Evolutionary conservation across 2,329 filamentous ascomycete genomes (phyloP), one percentile per base, ranked within the genome.

Genomic region (Trichoderma sp.): DNA sequence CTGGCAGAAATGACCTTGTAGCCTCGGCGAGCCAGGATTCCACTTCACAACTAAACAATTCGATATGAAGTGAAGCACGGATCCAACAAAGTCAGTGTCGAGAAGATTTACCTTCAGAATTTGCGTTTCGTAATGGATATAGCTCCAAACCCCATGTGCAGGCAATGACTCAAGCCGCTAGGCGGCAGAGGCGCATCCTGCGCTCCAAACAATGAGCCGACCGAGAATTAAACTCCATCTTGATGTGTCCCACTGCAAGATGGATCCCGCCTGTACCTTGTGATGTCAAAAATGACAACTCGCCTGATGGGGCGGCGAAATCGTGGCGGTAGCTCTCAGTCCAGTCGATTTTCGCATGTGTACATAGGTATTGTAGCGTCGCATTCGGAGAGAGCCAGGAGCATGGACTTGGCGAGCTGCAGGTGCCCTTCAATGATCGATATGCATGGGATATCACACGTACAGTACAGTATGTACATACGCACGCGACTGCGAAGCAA

Each of bases 151-250:
- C 60, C 60, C 60, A 39, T 52, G 47, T 34, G 41, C 41, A 54
- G 14, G 26, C 50, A 47, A 54, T 63, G 60, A 63, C 60, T 63
- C 60, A 47, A 48, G 45, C 48, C 47, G 51, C 39, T 28, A 39
- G 60, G 60, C 60, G 60, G 60, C 60, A 63, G 50, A 63, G 60
- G 60, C 60, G 57, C 57, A 41, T 50, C 56, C 44, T 34, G 39
- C 19, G 45, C 45, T 47, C 43, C 30, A 15, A 19, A n/a, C 44
- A 50, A 21, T 24, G 44, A 59, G 19, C 56, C 26, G 56, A 39
- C 56, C 34, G 56, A 59, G 48, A 34, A 55, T 30, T 7, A 44
- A 39, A 39, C 60, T 45, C 28, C 43, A 14, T 30, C 58, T 52
- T 44, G 48, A 62, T 24, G 43, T 44, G 50, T 55, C 50, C 60